Evolutionary conservation across 441 rosid species (phyloP).

Genomic region (Euphorbia schlechtendalii): DNA sequence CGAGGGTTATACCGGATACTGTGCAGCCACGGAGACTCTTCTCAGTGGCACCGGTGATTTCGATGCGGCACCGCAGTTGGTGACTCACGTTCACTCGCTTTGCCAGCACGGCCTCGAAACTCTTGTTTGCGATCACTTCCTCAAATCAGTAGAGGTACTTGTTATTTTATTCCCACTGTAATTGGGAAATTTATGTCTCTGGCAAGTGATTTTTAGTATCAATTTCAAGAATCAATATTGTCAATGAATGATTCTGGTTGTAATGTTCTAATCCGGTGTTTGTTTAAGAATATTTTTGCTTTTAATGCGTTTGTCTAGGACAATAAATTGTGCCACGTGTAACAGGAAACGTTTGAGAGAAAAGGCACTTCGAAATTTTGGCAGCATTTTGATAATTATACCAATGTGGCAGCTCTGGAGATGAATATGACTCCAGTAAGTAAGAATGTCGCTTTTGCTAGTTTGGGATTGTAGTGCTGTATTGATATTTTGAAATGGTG

Average conservation of each 20-base stretch:
- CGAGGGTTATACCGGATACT: constrained; percentile 51
- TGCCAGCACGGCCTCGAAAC: constrained; percentile 65
- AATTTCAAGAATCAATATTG: background rate
- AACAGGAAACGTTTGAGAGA: constrained; percentile 62
- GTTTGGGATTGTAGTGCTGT: background rate
- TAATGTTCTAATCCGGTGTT: too few species aligned
- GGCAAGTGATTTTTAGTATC: background rate
- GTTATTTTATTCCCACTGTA: background rate
- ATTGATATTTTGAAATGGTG: background rate
- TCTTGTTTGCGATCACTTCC: constrained; percentile 66
- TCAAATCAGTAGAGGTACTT: constrained; percentile 60
- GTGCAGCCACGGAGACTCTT: constrained; percentile 47
- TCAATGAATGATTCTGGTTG: background rate
- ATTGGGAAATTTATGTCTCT: background rate
- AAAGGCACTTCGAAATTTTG: constrained; percentile 55
- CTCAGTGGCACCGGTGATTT: constrained; percentile 38
- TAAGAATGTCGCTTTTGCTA: constrained; percentile 5
- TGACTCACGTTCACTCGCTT: constrained; percentile 45
- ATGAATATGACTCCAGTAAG: constrained; percentile 34
- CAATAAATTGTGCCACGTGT: constrained; percentile 4
- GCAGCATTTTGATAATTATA: constrained; percentile 60
- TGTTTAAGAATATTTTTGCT: too few species aligned
- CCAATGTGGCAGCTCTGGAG: constrained; percentile 22
- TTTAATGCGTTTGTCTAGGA: background rate
- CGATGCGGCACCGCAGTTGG: constrained; percentile 39